Evolutionary conservation across 75 land plant species (phyloP), one percentile per base, ranked within the genome.

Genomic region (Pinus taeda): DNA sequence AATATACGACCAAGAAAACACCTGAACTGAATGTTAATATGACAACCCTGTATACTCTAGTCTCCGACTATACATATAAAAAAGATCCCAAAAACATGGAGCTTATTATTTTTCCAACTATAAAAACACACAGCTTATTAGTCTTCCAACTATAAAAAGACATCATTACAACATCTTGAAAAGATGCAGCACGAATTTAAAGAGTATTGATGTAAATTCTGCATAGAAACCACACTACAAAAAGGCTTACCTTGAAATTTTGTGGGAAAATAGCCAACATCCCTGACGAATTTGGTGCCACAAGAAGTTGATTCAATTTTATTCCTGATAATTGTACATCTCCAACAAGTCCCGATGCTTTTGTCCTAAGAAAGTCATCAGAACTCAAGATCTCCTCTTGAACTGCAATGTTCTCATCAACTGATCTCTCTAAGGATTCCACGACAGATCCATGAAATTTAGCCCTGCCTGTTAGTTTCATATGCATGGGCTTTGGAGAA

Each of bases 361-460:
- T 81, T 20, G 24, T 73, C 18, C 58, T 49, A 73, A 1, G 24
- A 55, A n/a, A 73, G 8, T 57, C 74, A 73, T 55, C 22, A 61
- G 62, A 76, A 59, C 81, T 73, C 37, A 26, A 77, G 58, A 18
- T 63, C 72, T 39, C 59, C 4, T 64, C 6, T 59, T 14, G 37
- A 15, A 57, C 77, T 36, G 55, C 33, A 36, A 37, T 60, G 71
- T 80, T 77, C 57, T 60, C 84, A 76, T 67, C 42, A 76, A 45
- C 30, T 56, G 8, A 71, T 42, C 22, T 42, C n/a, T 60, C 57
- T 17, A 22, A 15, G 70, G 75, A 26, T 45, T 83, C 83, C 6
- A 84, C 57, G 56, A 97, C 94, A 45, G 83, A 90, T 30, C 99
- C 98, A 72, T 93, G 92, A 86, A 97, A 95, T 75, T 95, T 97